Conservation (phyloP, 352 stramenopile species). For the Elongisporangium anandrum region DNA sequence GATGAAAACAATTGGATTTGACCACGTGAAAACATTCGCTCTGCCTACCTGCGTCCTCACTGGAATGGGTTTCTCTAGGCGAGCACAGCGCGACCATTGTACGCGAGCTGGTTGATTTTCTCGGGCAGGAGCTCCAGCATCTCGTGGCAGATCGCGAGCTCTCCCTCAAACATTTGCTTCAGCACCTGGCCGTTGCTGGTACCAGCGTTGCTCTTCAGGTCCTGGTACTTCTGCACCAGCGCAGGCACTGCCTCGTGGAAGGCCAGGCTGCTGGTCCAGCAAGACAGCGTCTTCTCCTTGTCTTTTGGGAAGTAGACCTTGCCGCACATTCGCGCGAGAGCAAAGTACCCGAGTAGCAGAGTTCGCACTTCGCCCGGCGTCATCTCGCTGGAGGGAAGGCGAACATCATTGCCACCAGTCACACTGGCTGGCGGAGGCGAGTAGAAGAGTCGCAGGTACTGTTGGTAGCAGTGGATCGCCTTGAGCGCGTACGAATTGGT, state of each 20-base stretch:
- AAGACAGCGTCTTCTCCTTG: constrained; percentile 43
- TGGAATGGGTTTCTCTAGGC: background rate
- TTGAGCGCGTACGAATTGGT: constrained; percentile 51
- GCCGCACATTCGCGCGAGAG: constrained; percentile 53
- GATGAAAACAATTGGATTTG: background rate
- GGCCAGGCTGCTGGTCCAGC: constrained; percentile 54
- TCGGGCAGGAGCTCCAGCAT: constrained; percentile 64
- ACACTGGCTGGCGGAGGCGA: constrained; percentile 21
- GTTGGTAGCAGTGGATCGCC: constrained; percentile 63
- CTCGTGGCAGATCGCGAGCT: constrained; percentile 55
- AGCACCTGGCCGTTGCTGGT: constrained; percentile 15
- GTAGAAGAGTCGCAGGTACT: constrained; percentile 72
- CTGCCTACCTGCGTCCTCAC: background rate
- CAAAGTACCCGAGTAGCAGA: constrained; percentile 54
- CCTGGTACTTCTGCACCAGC: constrained; percentile 35
- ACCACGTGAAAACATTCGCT: background rate
- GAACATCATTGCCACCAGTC: constrained; percentile 20
- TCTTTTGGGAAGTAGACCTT: constrained; percentile 41
- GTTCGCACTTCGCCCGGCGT: constrained; percentile 34
- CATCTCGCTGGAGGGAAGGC: constrained; percentile 25
- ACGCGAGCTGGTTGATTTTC: constrained; percentile 79
- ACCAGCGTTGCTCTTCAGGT: constrained; percentile 7
- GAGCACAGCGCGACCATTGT: constrained; percentile 26
- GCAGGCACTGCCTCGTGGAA: constrained; percentile 43
- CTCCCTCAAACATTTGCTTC: constrained; percentile 33